Conservation (phyloP, 2,329 filamentous ascomycete genomes). For the Westerdykella sp. region DNA sequence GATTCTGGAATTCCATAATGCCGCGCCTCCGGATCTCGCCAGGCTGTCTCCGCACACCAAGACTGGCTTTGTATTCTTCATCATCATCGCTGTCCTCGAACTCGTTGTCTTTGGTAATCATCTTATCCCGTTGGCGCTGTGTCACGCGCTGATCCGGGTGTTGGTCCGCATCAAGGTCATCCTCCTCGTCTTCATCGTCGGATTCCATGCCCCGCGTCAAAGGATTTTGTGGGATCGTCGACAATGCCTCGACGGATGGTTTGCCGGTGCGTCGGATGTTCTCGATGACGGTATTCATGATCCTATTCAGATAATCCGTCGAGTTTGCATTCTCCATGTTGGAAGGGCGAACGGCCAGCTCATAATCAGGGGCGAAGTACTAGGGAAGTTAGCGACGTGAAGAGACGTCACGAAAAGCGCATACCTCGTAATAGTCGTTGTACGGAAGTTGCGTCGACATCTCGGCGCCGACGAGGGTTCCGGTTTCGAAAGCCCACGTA, state of each 20-base stretch:
- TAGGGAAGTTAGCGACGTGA: slow-evolving; percentile 28
- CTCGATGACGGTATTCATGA: slow-evolving; percentile 59
- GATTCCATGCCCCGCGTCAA: slow-evolving; percentile 55
- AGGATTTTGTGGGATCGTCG: slow-evolving; percentile 55
- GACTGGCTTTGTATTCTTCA: slow-evolving; percentile 68
- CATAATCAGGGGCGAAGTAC: slow-evolving; percentile 65
- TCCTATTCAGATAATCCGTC: slow-evolving; percentile 62
- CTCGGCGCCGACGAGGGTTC: slow-evolving; percentile 74
- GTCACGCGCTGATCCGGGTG: slow-evolving; percentile 80
- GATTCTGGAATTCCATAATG: slow-evolving; percentile 57
- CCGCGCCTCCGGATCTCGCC: slow-evolving; percentile 47
- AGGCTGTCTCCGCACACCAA: slow-evolving; percentile 61
- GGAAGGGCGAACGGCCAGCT: slow-evolving; percentile 61
- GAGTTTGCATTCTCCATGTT: slow-evolving; percentile 70
- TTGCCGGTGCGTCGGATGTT: slow-evolving; percentile 59
- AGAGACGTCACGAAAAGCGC: not conserved
- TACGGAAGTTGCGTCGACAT: slow-evolving; percentile 82
- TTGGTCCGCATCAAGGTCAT: slow-evolving; percentile 72
- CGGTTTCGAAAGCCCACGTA: slow-evolving; percentile 62
- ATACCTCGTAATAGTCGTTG: slow-evolving; percentile 84
- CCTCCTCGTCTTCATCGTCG: slow-evolving; percentile 58
- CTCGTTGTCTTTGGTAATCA: slow-evolving; percentile 69
- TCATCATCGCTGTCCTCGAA: slow-evolving; percentile 75
- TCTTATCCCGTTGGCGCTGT: slow-evolving; percentile 75
- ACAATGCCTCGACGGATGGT: slow-evolving; percentile 45